A percentile compares a stretch with the other conserved stretches of the same genome.
Evolutionary conservation across 305 asterid genomes (phyloP).

Genomic region (Striga hermonthica): DNA sequence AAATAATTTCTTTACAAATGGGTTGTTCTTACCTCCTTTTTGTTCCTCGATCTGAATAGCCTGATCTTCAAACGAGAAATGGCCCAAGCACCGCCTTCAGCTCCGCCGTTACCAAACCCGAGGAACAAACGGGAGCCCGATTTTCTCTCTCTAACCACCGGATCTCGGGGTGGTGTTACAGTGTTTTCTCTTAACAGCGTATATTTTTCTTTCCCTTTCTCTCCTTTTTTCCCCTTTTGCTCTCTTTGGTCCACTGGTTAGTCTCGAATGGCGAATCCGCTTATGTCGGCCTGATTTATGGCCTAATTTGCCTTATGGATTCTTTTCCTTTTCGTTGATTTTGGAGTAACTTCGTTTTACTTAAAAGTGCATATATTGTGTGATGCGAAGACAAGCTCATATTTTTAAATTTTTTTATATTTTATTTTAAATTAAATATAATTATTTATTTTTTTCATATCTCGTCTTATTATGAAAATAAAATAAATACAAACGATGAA

Average conservation of each 20-base stretch:
- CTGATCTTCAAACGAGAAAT: conserved; percentile 28
- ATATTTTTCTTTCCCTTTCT: conserved; percentile 13
- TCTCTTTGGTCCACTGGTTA: conserved; percentile 35
- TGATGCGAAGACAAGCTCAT: no score
- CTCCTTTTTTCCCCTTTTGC: background rate
- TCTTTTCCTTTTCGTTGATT: conserved; percentile 7
- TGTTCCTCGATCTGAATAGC: conserved; percentile 50
- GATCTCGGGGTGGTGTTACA: conserved; percentile 35
- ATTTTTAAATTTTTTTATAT: no score
- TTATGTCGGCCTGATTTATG: conserved; percentile 50
- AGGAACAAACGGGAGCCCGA: conserved; percentile 46
- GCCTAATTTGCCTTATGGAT: conserved; percentile 27
- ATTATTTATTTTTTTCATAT: no score
- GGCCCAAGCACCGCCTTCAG: conserved; percentile 25
- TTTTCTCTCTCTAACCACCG: conserved; percentile 40
- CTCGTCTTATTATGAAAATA: no score
- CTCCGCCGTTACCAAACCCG: conserved; percentile 40
- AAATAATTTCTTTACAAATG: conserved; percentile 39
- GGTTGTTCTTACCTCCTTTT: conserved; percentile 18
- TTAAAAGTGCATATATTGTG: no score
- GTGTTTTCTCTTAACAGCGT: conserved; percentile 20
- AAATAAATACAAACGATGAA: no score
- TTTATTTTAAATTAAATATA: no score
- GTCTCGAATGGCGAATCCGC: conserved; percentile 65
- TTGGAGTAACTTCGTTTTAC: conserved; percentile 16